Evolutionary conservation across 164 flowering plant genomes (phyloP), one percentile per base, ranked within the genome.

Genomic region (Annona cherimola): DNA sequence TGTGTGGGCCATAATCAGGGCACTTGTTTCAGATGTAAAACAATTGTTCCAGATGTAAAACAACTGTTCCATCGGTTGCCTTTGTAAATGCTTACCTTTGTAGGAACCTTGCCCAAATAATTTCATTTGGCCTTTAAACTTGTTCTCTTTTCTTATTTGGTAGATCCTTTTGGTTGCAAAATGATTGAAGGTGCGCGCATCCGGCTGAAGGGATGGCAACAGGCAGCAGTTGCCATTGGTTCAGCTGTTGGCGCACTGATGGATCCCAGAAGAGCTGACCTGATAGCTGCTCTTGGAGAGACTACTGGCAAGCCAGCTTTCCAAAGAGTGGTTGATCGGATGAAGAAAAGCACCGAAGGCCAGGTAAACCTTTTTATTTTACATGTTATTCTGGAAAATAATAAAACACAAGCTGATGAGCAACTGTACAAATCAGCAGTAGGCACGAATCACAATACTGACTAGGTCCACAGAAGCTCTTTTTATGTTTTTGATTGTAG

Each of bases 251-350:
- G 98, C 66, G 95, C 98, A 41, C 79, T 95, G 69, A 67, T 91
- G 66, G 92, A 95, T 61, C 98, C 97, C 18, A 80, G 94, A 76
- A 84, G 97, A 75, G 97, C 97, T 1, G 98, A 94, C 80, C 75
- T 94, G 66, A 91, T 95, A 71, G 98, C 98, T n/a, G 93, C 98
- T 61, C 78, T 95, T 45, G 99, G 98, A 35, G 99, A 91, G 83
- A 93, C 99, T 14, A 93, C 99, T 8, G 99, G 99, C 61, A 88
- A 87, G 71, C 97, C 90, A 66, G 92, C 98, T 70, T 93, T 95
- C 69, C 88, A 91, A 61, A 91, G 86, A 75, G 90, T 95, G 61
- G 90, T 93, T 62, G 79, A 87, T 50, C 86, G 89, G 79, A 95
- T 93, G 99, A 91, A 89, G 84, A 79, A 61, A 50, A 85, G 84